phyloP scores from a whole-genome alignment of 2,329 filamentous ascomycete species.

The Fusarium sp. region DNA sequence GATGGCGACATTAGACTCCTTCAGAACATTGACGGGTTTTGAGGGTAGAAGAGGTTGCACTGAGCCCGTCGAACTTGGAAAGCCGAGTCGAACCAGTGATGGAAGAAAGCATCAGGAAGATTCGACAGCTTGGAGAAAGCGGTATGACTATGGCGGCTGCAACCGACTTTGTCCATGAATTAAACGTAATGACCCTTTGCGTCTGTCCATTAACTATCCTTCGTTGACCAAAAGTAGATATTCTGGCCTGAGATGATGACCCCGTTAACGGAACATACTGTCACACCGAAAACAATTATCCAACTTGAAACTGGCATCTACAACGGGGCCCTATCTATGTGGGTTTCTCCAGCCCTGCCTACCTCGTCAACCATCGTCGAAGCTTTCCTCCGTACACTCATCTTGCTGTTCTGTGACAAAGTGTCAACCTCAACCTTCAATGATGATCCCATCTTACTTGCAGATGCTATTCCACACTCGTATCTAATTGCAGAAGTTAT shows the following conservation, averaged over 20 bases:
- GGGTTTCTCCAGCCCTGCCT: background rate
- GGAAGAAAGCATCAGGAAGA: background rate
- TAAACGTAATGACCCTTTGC: background rate
- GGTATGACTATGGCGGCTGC: background rate
- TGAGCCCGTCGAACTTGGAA: background rate
- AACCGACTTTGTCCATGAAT: background rate
- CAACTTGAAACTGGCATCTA: background rate
- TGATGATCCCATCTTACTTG: background rate
- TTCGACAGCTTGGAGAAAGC: background rate
- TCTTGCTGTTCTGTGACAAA: background rate
- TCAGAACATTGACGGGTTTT: background rate
- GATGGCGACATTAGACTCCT: background rate
- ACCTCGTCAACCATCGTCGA: background rate
- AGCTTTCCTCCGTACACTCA: background rate
- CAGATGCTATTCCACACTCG: background rate
- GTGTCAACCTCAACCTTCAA: background rate
- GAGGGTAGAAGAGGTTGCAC: background rate
- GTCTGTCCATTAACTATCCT: background rate
- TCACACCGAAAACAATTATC: background rate
- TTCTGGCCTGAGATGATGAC: background rate
- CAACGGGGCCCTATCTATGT: background rate
- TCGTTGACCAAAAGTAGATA: background rate
- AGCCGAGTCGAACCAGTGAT: background rate
- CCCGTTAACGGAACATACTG: background rate
- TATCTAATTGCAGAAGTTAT: background rate